Conservation (phyloP, 176 grass and related monocot genomes). For the Triticum dicoccoides region DNA sequence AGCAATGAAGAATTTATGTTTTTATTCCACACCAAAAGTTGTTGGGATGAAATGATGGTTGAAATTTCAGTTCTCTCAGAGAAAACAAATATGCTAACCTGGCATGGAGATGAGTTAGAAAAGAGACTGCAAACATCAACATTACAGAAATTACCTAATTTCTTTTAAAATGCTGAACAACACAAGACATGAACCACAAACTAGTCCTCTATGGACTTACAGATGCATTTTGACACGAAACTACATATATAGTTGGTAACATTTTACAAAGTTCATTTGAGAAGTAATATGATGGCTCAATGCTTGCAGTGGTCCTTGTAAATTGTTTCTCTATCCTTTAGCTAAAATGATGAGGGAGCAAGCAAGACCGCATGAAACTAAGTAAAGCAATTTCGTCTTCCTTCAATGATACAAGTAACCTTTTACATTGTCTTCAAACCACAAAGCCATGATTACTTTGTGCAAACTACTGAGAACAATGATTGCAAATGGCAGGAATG, state of each 20-base stretch:
- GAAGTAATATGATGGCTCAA: background rate
- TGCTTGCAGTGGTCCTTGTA: background rate
- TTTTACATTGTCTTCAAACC: background rate
- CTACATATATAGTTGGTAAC: background rate
- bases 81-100: constrained; percentile 14
- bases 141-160: no score
- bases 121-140: no score
- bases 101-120: background rate
- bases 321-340: background rate
- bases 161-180: no score
- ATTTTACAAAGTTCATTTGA: background rate
- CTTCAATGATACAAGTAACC: background rate
- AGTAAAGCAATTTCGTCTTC: background rate
- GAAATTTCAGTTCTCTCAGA: background rate
- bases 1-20: background rate
- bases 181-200: no score
- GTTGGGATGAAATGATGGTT: background rate
- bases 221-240: no score
- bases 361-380: background rate
- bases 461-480: background rate
- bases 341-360: background rate
- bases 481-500: background rate
- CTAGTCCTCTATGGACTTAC: no score
- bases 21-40: background rate
- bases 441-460: background rate